Evolutionary conservation across 1,139 yeast species (phyloP).

Genomic region (Candida tropicalis): DNA sequence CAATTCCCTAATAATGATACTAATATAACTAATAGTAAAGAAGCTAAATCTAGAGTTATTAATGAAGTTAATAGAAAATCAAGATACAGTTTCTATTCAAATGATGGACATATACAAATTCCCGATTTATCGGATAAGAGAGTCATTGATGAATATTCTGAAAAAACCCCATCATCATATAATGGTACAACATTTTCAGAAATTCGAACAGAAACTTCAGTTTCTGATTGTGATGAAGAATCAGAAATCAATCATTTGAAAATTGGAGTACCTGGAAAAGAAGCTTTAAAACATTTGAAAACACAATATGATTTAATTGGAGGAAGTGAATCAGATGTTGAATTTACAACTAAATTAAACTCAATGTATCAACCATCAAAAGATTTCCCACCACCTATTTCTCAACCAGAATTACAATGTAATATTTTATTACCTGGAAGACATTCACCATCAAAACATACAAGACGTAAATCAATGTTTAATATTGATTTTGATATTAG

Average conservation of each 20-base stretch:
- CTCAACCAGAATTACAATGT: constrained; percentile 10
- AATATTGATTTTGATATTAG: constrained; percentile 33
- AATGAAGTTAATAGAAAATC: constrained; percentile 19
- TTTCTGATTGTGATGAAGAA: constrained; percentile 21
- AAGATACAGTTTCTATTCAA: constrained; percentile 29
- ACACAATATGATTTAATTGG: constrained; percentile 28
- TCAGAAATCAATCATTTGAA: constrained; percentile 24
- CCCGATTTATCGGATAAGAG: constrained; percentile 38
- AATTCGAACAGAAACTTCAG: constrained; percentile 23
- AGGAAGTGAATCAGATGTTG: constrained; percentile 34
- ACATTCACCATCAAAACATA: constrained; percentile 36
- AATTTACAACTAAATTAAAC: constrained; percentile 19
- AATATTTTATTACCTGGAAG: constrained; percentile 3
- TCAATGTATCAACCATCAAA: constrained; percentile 8
- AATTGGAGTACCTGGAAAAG: constrained; percentile 37
- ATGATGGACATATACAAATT: constrained; percentile 45
- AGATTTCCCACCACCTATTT: constrained; percentile 5
- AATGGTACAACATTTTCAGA: constrained; percentile 37
- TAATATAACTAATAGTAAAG: constrained; percentile 38
- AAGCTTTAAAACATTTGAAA: constrained; percentile 31
- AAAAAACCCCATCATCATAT: constrained; percentile 24
- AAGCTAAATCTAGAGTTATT: constrained; percentile 17
- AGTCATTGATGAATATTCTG: constrained; percentile 23
- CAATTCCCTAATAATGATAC: constrained; percentile 40
- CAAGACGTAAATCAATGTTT: constrained; percentile 44